Conservation (phyloP, 2,329 filamentous ascomycete genomes). For the Cordyceps militaris region DNA sequence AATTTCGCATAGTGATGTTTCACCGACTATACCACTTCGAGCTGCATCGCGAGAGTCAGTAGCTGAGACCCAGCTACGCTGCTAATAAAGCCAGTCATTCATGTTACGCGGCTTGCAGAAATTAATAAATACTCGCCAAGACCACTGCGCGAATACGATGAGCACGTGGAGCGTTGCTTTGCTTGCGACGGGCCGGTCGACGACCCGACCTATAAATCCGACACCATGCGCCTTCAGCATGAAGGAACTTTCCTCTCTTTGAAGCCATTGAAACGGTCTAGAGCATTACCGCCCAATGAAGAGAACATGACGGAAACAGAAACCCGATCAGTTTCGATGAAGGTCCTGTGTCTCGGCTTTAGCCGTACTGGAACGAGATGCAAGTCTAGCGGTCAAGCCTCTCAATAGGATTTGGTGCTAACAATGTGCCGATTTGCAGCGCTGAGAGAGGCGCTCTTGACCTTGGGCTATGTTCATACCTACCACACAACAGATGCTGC, state of each 20-base stretch:
- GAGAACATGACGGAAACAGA: neutral
- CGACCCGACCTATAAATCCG: neutral
- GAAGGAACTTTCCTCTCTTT: too few relatives aligned
- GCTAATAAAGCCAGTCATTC: neutral
- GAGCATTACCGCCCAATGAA: neutral
- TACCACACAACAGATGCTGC: conserved; percentile 10
- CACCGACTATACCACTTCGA: neutral
- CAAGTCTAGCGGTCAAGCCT: neutral
- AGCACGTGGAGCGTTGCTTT: neutral
- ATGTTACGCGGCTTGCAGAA: neutral
- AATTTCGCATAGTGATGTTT: too few relatives aligned
- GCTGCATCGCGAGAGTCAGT: neutral
- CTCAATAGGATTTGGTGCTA: neutral
- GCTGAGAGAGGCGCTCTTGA: conserved; percentile 3
- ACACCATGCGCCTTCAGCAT: neutral
- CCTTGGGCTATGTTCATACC: neutral
- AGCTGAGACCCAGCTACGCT: neutral
- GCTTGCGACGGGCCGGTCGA: neutral
- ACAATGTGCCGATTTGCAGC: neutral
- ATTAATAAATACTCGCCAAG: neutral
- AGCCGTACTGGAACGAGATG: conserved; percentile 10
- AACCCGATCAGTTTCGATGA: conserved; percentile 2
- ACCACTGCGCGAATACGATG: neutral
- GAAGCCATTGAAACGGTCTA: neutral
- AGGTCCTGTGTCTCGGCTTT: conserved; percentile 10